Percentiles rank a stretch among this genome's conserved stretches.
phyloP scores from a whole-genome alignment of 495 filamentous ascomycete genomes.

The Xylaria bambusicola region DNA sequence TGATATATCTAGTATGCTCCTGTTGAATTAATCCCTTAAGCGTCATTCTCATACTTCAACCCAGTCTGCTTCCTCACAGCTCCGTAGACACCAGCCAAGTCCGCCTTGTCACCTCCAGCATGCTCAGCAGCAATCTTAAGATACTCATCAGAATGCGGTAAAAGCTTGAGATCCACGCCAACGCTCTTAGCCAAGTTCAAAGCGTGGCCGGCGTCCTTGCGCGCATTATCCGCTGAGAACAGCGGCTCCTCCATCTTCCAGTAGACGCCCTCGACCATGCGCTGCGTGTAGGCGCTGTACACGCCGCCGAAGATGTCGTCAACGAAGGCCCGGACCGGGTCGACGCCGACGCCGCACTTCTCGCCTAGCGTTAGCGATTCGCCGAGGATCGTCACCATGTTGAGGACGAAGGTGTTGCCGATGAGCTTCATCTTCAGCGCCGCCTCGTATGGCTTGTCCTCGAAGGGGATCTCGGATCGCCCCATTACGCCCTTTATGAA shows the following conservation, averaged over 20 bases:
- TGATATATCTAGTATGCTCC: too few species aligned
- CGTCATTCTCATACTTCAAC: conserved; percentile 65
- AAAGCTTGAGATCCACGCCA: conserved; percentile 64
- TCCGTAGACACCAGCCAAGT: conserved; percentile 85
- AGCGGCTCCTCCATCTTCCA: conserved; percentile 63
- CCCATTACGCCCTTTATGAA: conserved; percentile 81
- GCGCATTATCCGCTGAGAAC: conserved; percentile 82
- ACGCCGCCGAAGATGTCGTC: conserved; percentile 65
- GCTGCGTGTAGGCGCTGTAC: conserved; percentile 68
- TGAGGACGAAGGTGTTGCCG: conserved; percentile 84
- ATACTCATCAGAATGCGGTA: conserved; percentile 69
- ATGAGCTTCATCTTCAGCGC: conserved; percentile 74
- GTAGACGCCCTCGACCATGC: conserved; percentile 78
- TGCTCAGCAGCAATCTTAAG: conserved; percentile 61
- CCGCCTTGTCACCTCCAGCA: conserved; percentile 67
- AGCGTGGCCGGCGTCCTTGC: conserved; percentile 84
- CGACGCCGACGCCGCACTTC: conserved; percentile 72
- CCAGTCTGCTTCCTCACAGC: conserved; percentile 69
- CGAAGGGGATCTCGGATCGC: conserved; percentile 68
- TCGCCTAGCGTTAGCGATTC: conserved; percentile 79
- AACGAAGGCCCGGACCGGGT: conserved; percentile 68
- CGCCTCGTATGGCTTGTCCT: conserved; percentile 58
- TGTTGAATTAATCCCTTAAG: too few species aligned
- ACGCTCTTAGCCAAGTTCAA: conserved; percentile 61
- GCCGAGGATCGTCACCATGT: conserved; percentile 76